phyloP scores from a whole-genome alignment of 441 rosid species.

The Theobroma grandiflorum region DNA sequence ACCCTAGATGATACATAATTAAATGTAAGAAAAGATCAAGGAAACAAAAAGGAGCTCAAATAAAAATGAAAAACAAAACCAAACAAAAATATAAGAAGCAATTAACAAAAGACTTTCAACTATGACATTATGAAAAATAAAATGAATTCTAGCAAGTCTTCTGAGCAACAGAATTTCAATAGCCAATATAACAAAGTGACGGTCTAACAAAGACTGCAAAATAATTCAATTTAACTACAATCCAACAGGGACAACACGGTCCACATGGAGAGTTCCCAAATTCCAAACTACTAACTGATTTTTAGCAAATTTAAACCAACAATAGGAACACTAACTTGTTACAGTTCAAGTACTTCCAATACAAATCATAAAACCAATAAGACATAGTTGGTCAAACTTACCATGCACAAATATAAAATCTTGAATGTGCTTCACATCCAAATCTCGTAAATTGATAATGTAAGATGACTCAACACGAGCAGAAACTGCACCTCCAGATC shows the following conservation, averaged over 20 bases:
- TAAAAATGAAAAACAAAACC: not conserved
- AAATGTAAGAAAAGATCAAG: slow-evolving; percentile 33
- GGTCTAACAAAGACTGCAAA: not conserved
- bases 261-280: not conserved
- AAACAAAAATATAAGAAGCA: not conserved
- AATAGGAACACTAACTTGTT: slow-evolving; percentile 6
- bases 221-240: slow-evolving; percentile 14
- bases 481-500: slow-evolving; percentile 74
- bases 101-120: slow-evolving; percentile 3
- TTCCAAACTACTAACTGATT: not conserved
- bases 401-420: slow-evolving; percentile 96
- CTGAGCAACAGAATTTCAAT: slow-evolving; percentile 16
- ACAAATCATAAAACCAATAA: slow-evolving; percentile 18
- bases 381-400: slow-evolving; percentile 46
- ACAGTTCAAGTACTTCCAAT: slow-evolving; percentile 7
- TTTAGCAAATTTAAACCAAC: slow-evolving; percentile 1
- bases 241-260: not conserved
- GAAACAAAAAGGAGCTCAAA: slow-evolving; percentile 31
- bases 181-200: slow-evolving; percentile 11
- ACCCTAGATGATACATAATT: slow-evolving; percentile 58
- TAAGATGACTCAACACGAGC: slow-evolving; percentile 89
- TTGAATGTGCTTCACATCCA: slow-evolving; percentile 92
- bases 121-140: slow-evolving; percentile 21
- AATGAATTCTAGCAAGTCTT: slow-evolving; percentile 18
- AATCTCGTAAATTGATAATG: slow-evolving; percentile 82